A percentile compares a stretch with the other conserved stretches of the same genome.
These are phyloP conservation scores for Backusella australiensis DNA, from an alignment of 192 early-diverging fungal species.

Conservation along the genomic window DNA sequence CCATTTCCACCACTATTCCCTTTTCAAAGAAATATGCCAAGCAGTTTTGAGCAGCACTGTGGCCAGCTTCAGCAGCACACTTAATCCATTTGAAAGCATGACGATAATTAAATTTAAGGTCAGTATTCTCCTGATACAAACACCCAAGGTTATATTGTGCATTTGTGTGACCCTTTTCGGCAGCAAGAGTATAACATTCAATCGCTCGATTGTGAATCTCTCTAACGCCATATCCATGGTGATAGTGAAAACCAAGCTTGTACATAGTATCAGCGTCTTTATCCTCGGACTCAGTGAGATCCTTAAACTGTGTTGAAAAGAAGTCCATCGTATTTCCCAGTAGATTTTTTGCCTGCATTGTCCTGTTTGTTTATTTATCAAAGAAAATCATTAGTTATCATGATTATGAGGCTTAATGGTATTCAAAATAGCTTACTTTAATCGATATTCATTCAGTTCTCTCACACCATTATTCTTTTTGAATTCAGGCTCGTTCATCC, in stretches of 20 bases:
- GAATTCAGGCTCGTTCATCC: no score
- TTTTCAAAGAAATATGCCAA: neutral
- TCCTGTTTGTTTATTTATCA: no score
- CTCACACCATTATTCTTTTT: no score
- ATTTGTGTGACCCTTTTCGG: neutral
- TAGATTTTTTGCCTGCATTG: no score
- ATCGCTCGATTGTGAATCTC: neutral
- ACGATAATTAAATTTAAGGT: neutral
- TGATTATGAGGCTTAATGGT: no score
- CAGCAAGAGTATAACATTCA: neutral
- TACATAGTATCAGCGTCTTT: neutral
- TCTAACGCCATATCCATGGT: neutral
- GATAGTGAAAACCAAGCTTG: neutral
- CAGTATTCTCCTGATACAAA: neutral
- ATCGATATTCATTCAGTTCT: no score
- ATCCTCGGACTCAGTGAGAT: no score
- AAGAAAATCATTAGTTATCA: no score
- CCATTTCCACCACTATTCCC: neutral
- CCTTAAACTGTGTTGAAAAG: no score
- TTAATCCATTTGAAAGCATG: neutral
- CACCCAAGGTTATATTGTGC: neutral
- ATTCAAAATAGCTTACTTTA: no score
- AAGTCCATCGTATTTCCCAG: no score
- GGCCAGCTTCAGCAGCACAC: neutral
- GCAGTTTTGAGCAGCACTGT: neutral